A percentile compares a stretch with the other conserved stretches of the same genome.
phyloP scores from a whole-genome alignment of 257 asterid genomes.

The Misopates orontium region DNA sequence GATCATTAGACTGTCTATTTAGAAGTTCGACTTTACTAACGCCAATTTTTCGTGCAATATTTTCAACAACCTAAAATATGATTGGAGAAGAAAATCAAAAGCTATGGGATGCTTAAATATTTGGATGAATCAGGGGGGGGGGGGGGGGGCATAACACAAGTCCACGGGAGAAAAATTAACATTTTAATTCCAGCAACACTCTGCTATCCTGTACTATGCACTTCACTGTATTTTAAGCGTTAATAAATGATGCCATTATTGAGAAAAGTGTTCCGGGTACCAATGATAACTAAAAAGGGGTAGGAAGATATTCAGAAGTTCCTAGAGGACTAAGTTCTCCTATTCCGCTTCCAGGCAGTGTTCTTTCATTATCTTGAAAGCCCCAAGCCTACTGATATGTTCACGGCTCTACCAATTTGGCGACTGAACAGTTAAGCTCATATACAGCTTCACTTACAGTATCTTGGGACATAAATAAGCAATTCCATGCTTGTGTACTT shows the following conservation, averaged over 20 bases:
- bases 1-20: slow-evolving; percentile 76
- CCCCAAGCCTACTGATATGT: slow-evolving; percentile 6
- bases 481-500: slow-evolving; percentile 85
- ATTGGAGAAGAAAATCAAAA: slow-evolving; percentile 27
- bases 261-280: neutral
- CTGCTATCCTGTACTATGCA: slow-evolving; percentile 12
- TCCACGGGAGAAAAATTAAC: slow-evolving; percentile 3
- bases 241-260: neutral
- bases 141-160: slow-evolving; percentile 8
- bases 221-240: slow-evolving; percentile 12
- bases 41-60: slow-evolving; percentile 83
- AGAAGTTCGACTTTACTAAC: slow-evolving; percentile 82
- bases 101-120: slow-evolving; percentile 16
- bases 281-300: slow-evolving; percentile 8
- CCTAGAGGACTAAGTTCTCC: neutral
- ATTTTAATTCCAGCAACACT: slow-evolving; percentile 13
- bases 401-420: slow-evolving; percentile 1
- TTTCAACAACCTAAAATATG: slow-evolving; percentile 72
- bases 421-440: slow-evolving; percentile 19
- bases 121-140: slow-evolving; percentile 17
- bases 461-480: slow-evolving; percentile 85
- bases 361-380: slow-evolving; percentile 4
- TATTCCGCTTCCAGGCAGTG: neutral
- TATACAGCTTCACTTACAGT: slow-evolving; percentile 55
- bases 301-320: no score